Conservation (phyloP, 2,329 filamentous ascomycete genomes). For the Ampelomyces quisqualis region DNA sequence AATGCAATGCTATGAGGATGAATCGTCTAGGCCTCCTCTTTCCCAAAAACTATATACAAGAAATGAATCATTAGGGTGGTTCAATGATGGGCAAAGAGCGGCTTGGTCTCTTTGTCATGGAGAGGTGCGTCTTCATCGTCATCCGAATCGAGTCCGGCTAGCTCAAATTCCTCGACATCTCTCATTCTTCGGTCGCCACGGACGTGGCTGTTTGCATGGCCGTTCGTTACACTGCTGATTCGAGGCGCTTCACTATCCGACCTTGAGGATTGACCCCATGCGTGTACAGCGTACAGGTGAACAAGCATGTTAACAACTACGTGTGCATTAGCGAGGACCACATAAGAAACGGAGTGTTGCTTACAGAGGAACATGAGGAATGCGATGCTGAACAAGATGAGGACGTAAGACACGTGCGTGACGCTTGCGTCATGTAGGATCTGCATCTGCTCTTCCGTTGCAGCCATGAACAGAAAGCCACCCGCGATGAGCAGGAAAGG, state of each 20-base stretch:
- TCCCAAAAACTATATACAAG: too few species aligned
- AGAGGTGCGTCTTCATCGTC: slow-evolving; percentile 60
- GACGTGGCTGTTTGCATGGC: slow-evolving; percentile 32
- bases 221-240: slow-evolving; percentile 23
- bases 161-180: slow-evolving; percentile 90
- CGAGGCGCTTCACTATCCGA: slow-evolving; percentile 40
- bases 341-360: slow-evolving; percentile 15
- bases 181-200: slow-evolving; percentile 61
- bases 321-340: slow-evolving; percentile 12
- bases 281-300: slow-evolving; percentile 72
- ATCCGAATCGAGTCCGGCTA: slow-evolving; percentile 86
- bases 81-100: slow-evolving; percentile 18
- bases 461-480: slow-evolving; percentile 96
- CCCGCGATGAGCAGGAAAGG: slow-evolving; percentile 82
- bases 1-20: too few species aligned
- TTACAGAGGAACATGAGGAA: slow-evolving; percentile 86
- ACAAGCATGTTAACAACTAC: slow-evolving; percentile 79
- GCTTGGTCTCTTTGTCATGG: slow-evolving; percentile 28
- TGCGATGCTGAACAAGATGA: slow-evolving; percentile 86
- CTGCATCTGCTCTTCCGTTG: slow-evolving; percentile 93
- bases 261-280: slow-evolving; percentile 47
- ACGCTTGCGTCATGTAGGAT: slow-evolving; percentile 72
- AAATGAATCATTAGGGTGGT: not conserved
- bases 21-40: too few species aligned
- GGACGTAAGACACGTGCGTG: slow-evolving; percentile 86